Evolutionary conservation across 768 basidiomycete species (phyloP).

Genomic region (Mycena chlorophos): DNA sequence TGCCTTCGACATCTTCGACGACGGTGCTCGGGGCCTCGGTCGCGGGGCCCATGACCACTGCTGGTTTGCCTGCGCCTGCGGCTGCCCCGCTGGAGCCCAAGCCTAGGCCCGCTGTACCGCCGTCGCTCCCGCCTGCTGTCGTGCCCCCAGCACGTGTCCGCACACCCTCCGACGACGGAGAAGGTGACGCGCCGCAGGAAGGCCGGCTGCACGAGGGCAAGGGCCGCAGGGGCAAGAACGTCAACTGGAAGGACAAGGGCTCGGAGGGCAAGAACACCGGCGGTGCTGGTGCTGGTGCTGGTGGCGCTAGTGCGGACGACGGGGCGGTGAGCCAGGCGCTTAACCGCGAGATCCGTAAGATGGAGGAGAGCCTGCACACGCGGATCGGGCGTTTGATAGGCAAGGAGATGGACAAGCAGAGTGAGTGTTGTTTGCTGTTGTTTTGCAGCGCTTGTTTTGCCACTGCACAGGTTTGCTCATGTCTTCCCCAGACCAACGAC

Average conservation of each 20-base stretch:
- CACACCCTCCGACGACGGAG: conserved; percentile 74
- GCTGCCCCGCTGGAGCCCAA: conserved; percentile 15
- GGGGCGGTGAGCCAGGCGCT: conserved; percentile 58
- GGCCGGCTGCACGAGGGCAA: conserved; percentile 59
- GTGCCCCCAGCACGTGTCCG: conserved; percentile 47
- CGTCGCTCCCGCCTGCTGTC: conserved; percentile 25
- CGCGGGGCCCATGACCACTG: no score
- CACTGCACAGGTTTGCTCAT: not conserved
- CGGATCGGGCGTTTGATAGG: conserved; percentile 77
- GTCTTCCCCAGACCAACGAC: conserved; percentile 64
- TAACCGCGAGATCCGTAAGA: conserved; percentile 77
- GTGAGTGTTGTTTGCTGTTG: conserved; percentile 45
- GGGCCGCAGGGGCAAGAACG: conserved; percentile 45
- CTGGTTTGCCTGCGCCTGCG: no score
- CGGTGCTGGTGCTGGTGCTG: conserved; percentile 34
- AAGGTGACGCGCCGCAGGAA: conserved; percentile 66
- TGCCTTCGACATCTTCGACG: conserved; percentile 32
- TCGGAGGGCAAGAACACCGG: conserved; percentile 43
- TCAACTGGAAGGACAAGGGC: conserved; percentile 52
- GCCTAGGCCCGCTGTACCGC: conserved; percentile 28
- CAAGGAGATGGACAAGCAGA: conserved; percentile 89
- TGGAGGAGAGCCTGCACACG: conserved; percentile 76
- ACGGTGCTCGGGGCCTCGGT: conserved; percentile 25
- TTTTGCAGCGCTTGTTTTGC: not conserved
- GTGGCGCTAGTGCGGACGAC: conserved; percentile 44